Conservation (phyloP, 1,139 yeast species). For the Magnusiomyces paraingens region DNA sequence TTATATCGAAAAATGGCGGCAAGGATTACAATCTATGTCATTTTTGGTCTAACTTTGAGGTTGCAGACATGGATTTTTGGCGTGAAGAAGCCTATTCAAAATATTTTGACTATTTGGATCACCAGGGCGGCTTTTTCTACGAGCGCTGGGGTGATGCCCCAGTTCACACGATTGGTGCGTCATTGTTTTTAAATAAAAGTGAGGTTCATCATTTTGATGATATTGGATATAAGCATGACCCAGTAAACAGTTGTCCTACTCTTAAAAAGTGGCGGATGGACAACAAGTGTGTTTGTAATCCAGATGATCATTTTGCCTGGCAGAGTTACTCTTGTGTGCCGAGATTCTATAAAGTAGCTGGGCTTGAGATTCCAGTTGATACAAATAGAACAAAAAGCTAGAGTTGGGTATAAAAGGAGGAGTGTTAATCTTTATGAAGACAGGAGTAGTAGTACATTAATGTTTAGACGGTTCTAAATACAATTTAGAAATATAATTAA, state of each 20-base stretch:
- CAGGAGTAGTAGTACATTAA: too few relatives aligned
- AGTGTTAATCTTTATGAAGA: too few relatives aligned
- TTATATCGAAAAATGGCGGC: too few relatives aligned
- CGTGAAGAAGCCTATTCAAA: slow-evolving; percentile 60
- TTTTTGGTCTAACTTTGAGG: slow-evolving; percentile 93
- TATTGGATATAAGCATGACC: slow-evolving; percentile 77
- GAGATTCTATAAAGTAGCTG: too few relatives aligned
- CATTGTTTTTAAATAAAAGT: slow-evolving; percentile 57
- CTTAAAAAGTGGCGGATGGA: slow-evolving; percentile 27
- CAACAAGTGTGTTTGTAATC: slow-evolving; percentile 66
- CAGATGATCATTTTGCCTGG: too few relatives aligned
- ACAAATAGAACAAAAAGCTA: too few relatives aligned
- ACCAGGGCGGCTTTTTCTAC: slow-evolving; percentile 78
- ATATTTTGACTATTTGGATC: slow-evolving; percentile 65
- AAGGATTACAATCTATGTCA: slow-evolving; percentile 91
- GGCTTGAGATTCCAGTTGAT: too few relatives aligned
- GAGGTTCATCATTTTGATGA: slow-evolving; percentile 87
- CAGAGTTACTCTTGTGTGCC: too few relatives aligned
- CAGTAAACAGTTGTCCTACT: slow-evolving; percentile 74
- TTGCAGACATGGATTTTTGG: slow-evolving; percentile 74
- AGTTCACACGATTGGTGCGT: slow-evolving; percentile 75
- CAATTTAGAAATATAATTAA: too few relatives aligned
- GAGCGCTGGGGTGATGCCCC: slow-evolving; percentile 98
- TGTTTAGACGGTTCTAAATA: too few relatives aligned
- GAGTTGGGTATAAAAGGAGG: too few relatives aligned